Conservation (phyloP, 164 flowering plant genomes). For the Sedum album region DNA sequence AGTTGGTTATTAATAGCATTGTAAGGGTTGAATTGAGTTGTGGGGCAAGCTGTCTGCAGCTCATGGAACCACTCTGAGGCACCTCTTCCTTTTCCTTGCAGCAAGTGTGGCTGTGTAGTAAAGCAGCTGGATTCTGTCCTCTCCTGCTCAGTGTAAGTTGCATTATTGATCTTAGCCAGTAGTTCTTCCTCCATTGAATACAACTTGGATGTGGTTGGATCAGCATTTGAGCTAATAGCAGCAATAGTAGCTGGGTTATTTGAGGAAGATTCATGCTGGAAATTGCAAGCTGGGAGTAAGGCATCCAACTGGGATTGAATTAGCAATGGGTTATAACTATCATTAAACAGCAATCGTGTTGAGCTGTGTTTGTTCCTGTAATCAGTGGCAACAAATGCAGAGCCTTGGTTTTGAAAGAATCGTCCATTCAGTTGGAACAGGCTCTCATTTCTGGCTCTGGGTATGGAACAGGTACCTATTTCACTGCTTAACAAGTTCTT, state of each 20-base stretch:
- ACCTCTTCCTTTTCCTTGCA: too few relatives aligned
- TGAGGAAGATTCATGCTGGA: background rate
- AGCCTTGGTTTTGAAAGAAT: background rate
- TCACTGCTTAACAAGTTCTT: background rate
- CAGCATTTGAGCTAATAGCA: too few relatives aligned
- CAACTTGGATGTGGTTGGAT: too few relatives aligned
- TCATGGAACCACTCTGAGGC: too few relatives aligned
- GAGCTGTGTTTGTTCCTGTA: background rate
- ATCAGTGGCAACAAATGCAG: background rate
- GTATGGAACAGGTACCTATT: background rate
- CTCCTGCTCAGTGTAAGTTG: too few relatives aligned
- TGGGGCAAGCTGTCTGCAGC: too few relatives aligned
- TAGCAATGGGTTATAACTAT: background rate
- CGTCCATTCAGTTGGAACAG: background rate
- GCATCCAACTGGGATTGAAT: background rate
- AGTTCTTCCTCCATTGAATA: too few relatives aligned
- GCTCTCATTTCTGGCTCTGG: background rate
- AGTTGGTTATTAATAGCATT: too few relatives aligned
- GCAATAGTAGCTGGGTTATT: background rate
- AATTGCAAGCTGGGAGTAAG: background rate
- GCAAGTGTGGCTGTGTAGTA: too few relatives aligned
- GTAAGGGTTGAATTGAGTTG: constrained; percentile 12
- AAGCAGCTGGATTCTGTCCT: background rate
- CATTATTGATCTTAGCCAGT: too few relatives aligned
- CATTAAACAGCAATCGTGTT: background rate